phyloP scores from a whole-genome alignment of 2,329 filamentous ascomycete genomes.

The Herpotrichia juniperi region DNA sequence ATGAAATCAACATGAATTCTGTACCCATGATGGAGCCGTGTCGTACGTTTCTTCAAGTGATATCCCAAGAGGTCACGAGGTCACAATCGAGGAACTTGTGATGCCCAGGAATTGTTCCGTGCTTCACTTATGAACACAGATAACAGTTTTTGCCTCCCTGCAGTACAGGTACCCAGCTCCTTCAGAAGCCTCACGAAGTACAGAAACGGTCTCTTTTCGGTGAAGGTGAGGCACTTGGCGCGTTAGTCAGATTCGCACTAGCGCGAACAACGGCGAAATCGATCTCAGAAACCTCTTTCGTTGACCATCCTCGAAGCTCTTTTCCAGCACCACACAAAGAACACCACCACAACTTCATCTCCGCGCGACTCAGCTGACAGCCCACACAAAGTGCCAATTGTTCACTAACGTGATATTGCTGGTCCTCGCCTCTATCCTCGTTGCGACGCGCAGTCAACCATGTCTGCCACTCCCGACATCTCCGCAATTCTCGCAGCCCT shows the following conservation, averaged over 20 bases:
- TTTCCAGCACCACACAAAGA: background rate
- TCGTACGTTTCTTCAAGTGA: too few relatives aligned
- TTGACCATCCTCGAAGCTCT: background rate
- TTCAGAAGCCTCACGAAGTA: too few relatives aligned
- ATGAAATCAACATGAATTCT: background rate
- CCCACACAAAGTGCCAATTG: background rate
- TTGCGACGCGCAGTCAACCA: slow-evolving; percentile 22
- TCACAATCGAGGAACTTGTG: too few relatives aligned
- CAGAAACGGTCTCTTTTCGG: too few relatives aligned
- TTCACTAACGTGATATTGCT: background rate
- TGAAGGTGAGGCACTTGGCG: too few relatives aligned
- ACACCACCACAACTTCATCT: background rate
- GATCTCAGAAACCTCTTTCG: background rate
- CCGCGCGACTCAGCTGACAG: background rate
- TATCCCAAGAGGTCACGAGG: too few relatives aligned
- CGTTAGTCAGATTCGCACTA: background rate
- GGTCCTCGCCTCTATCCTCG: background rate
- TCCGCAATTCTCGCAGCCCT: slow-evolving; percentile 47
- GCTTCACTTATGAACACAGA: too few relatives aligned
- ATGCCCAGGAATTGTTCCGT: too few relatives aligned
- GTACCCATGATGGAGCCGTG: too few relatives aligned
- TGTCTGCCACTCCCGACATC: slow-evolving; percentile 45
- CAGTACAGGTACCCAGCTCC: too few relatives aligned
- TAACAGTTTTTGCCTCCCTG: too few relatives aligned
- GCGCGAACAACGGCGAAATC: too few relatives aligned